Percentiles rank a stretch among this genome's conserved stretches.
Conservation (phyloP, 352 stramenopile species). For the Achlya hypogyna region DNA sequence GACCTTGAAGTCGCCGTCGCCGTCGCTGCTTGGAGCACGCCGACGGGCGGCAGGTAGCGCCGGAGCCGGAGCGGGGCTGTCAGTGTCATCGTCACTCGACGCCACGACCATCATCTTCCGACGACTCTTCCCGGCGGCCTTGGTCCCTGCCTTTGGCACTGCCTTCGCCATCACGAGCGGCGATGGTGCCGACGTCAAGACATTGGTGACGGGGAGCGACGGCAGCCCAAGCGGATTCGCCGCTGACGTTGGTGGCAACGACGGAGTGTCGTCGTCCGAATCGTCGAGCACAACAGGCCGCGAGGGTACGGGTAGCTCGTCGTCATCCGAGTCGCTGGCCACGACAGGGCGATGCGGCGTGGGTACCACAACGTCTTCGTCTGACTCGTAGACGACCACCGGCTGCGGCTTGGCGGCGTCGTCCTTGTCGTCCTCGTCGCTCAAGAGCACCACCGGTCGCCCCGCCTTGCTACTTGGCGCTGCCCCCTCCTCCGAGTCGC, state of each 20-base stretch:
- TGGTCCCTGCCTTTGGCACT: background rate
- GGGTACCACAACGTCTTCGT: background rate
- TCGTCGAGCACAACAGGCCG: background rate
- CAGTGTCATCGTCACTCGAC: background rate
- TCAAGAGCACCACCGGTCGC: background rate
- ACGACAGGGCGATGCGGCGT: background rate
- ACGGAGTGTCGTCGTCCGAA: background rate
- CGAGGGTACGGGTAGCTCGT: background rate
- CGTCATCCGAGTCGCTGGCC: background rate
- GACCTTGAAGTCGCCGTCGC: background rate
- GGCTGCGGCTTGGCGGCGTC: no score
- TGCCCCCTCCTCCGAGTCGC: background rate
- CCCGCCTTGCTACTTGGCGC: no score
- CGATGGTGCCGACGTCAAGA: background rate
- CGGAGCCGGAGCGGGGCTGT: background rate
- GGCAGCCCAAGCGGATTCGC: background rate
- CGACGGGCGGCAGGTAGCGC: background rate
- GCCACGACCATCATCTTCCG: slow-evolving; percentile 6
- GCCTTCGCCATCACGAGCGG: background rate
- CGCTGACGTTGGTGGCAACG: background rate
- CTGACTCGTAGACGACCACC: no score
- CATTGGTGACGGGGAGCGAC: slow-evolving; percentile 1
- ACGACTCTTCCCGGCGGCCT: background rate
- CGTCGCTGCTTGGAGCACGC: background rate
- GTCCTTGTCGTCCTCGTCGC: background rate